Evolutionary conservation across 257 asterid genomes (phyloP), one percentile per base, ranked within the genome.

Genomic region (Ophiorrhiza pumila): DNA sequence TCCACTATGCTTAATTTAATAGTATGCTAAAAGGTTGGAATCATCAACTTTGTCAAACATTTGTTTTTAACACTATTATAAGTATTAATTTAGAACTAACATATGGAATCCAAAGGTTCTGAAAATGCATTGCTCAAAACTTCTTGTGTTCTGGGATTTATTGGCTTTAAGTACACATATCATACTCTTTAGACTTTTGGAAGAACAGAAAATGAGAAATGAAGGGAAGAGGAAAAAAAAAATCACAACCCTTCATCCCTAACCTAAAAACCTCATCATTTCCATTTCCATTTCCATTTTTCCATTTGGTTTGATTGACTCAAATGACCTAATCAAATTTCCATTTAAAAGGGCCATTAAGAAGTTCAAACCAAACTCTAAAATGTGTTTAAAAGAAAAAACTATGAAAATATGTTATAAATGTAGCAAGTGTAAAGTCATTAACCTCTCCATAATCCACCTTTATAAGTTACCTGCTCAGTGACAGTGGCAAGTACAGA

Each of bases 401-500:
- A n/a, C n/a, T n/a, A n/a, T n/a, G n/a, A n/a, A n/a, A n/a, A n/a
- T n/a, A n/a, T n/a, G n/a, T n/a, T n/a, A n/a, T n/a, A n/a, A n/a
- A n/a, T n/a, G n/a, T n/a, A n/a, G n/a, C n/a, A n/a, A n/a, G n/a
- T 32, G 23, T 5, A 39, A 37, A 39, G 32, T 20, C 68, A 63
- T 63, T 3, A 63, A 73, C 71, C 71, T 73, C 53, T 63, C 71
- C 62, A 61, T 49, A 22, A 56, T 32, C 55, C 35, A 45, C 52
- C 76, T 76, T 47, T 15, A 59, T 57, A 46, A 57, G 34, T 37
- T 57, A 59, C 65, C 42, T 31, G 32, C 43, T 59, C 42, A 17
- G 47, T 62, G 18, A n/a, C n/a, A n/a, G 20, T 68, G 65, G 65
- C 72, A 63, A 59, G 80, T 75, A 76, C 79, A 42, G 53, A 82